A percentile compares a stretch with the other conserved stretches of the same genome.
Evolutionary conservation across 139 green algal genomes (phyloP).

Genomic region (Picochlorum sp.): DNA sequence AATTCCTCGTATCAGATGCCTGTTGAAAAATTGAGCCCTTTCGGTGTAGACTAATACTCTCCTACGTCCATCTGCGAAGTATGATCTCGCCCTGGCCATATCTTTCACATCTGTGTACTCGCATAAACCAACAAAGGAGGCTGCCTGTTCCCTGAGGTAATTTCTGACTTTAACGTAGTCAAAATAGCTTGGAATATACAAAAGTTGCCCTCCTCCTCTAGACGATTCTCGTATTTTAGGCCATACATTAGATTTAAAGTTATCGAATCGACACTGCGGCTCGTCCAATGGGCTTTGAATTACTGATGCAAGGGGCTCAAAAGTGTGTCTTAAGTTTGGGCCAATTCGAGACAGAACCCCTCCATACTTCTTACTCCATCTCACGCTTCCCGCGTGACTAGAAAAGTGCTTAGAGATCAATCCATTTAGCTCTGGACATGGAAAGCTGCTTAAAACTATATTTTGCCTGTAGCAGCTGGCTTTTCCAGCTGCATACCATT

Average conservation of each 20-base stretch:
- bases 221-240: slow-evolving; percentile 49
- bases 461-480: slow-evolving; percentile 70
- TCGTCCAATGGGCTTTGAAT: slow-evolving; percentile 12
- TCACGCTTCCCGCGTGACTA: slow-evolving; percentile 40
- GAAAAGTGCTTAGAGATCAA: slow-evolving; percentile 39
- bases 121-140: slow-evolving; percentile 46
- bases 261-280: slow-evolving; percentile 64
- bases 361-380: slow-evolving; percentile 22
- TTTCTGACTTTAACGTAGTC: slow-evolving; percentile 75
- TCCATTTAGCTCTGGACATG: slow-evolving; percentile 61
- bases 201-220: slow-evolving; percentile 28
- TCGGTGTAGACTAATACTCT: slow-evolving; percentile 90
- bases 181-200: slow-evolving; percentile 91
- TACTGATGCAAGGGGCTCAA: slow-evolving; percentile 65
- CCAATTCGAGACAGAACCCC: slow-evolving; percentile 68
- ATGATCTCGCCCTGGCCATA: slow-evolving; percentile 42
- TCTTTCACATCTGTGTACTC: slow-evolving; percentile 76
- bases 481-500: slow-evolving; percentile 28
- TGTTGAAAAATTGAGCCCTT: slow-evolving; percentile 89
- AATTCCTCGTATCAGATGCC: slow-evolving; percentile 60
- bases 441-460: slow-evolving; percentile 68
- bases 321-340: slow-evolving; percentile 74
- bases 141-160: slow-evolving; percentile 23
- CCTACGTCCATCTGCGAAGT: slow-evolving; percentile 63
- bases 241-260: slow-evolving; percentile 73